Evolutionary conservation across 495 filamentous ascomycete genomes (phyloP), one percentile per base, ranked within the genome.

Genomic region (Pseudoneurospora amorphoporcata): DNA sequence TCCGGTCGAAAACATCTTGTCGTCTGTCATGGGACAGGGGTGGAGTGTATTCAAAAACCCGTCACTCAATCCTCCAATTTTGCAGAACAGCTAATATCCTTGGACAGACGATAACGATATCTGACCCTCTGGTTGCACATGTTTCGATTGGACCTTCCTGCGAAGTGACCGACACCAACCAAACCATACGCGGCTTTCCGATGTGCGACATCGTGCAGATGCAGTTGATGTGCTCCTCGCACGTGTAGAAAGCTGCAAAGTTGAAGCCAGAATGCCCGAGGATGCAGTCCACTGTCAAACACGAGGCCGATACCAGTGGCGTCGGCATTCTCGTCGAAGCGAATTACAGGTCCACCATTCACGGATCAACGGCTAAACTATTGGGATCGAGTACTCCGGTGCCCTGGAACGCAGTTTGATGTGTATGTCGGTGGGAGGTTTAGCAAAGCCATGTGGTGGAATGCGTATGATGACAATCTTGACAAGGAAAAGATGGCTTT

Each of bases 121-220:
- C 53, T 65, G 53, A 65, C 53, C 29, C 29, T 65, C 29, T 65
- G 53, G 53, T 65, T 17, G 53, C 53, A 65, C 53, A 65, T 65
- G 53, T 65, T 65, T 65, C 53, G 29, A 65, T 65, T 32, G 53
- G 53, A 65, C 53, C 29, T 17, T 65, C 53, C 35, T 65, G 53
- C 29, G 53, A 65, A 65, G 23, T 65, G 29, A 37, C 29, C 29
- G 35, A 17, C 53, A 16, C 70, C 70, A 71, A 71, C 43, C 70
- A 71, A 68, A 68, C 19, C 23, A 58, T 58, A 35, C 53, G 42
- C 32, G 39, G 23, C 42, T 58, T 41, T 70, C 37, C 70, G 29
- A 69, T 17, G 42, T 71, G 70, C 43, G 70, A 71, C 70, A 71
- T 68, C 70, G 53, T 65, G 53, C 53, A 65, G 53, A 65, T 65